Evolutionary conservation across 2,329 filamentous ascomycete genomes (phyloP).

Genomic region (Stagonosporopsis vannaccii): DNA sequence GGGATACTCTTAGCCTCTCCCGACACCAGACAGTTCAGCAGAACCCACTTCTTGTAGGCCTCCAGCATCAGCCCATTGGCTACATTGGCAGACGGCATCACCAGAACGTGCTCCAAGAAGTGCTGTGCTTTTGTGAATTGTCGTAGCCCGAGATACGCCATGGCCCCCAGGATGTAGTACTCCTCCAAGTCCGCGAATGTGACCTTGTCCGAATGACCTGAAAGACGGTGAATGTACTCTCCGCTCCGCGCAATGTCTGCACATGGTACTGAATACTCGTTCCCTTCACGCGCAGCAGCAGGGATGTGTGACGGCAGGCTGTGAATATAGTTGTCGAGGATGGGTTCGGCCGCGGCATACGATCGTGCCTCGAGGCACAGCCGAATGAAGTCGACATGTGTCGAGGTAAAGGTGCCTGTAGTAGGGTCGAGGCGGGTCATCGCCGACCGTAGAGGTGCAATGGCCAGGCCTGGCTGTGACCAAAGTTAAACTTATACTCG

Average conservation of each 20-base stretch:
- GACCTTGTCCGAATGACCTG: constrained; percentile 65
- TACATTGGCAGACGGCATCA: constrained; percentile 69
- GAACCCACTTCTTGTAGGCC: constrained; percentile 89
- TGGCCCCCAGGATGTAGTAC: constrained; percentile 60
- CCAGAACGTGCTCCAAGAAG: constrained; percentile 60
- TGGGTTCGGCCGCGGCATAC: constrained; percentile 63
- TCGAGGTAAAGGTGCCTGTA: constrained; percentile 70
- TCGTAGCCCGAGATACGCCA: constrained; percentile 55
- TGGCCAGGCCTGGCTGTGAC: constrained; percentile 43
- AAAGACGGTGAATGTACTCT: constrained; percentile 66
- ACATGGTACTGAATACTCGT: constrained; percentile 51
- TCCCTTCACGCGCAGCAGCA: constrained; percentile 33
- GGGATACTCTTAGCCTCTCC: constrained; percentile 67
- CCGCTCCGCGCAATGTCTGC: constrained; percentile 54
- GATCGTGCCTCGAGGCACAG: constrained; percentile 63
- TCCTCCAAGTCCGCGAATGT: constrained; percentile 62
- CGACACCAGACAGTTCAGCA: constrained; percentile 75
- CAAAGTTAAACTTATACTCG: neutral
- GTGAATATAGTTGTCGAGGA: constrained; percentile 71
- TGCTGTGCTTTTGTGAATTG: constrained; percentile 54
- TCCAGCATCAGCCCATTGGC: constrained; percentile 83
- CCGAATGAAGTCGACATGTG: constrained; percentile 65
- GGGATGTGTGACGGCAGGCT: constrained; percentile 63
- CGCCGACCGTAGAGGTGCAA: constrained; percentile 57
- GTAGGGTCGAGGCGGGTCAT: constrained; percentile 72